Base-by-base conservation (phyloP, 2,329 filamentous ascomycete genomes). In the Phaeophleospora eucalypticola region DNA sequence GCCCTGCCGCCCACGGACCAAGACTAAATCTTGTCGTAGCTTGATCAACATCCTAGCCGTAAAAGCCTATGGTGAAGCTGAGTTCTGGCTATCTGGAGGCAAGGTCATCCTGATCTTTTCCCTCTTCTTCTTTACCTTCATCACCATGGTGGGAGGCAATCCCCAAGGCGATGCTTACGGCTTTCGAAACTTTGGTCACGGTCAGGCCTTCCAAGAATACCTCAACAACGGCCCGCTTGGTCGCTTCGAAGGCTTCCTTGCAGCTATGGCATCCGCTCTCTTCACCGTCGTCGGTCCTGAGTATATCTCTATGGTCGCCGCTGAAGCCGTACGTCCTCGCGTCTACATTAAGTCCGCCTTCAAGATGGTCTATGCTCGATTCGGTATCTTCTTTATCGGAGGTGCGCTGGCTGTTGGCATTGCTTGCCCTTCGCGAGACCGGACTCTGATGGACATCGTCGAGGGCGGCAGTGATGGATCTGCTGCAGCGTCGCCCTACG, bases 11-110 rank as follows among this genome's bases (percentile, higher is more conserved):
- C 18, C 41, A 52, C 56, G 53, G 59, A 46, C 43, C 43, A 52
- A 44, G 32, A 36, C 6, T 12, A 7, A 52, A 38, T 35, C 16
- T 9, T 20, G 19, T 3, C 37, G 8, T 39, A 62, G 52, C 34
- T 41, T 70, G 36, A 71, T 71, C 57, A 75, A 75, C 52, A 33
- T 72, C 15, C 59, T 73, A n/a, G 69, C 71, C 33, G 72, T 75
- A 36, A 62, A 67, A 24, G 68, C 65, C 1, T 75, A 71, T 44
- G 72, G 72, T 17, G 71, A 73, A 49, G 65, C 59, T 29, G 65
- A 68, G 43, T 67, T 66, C 47, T 83, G 77, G 77, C 70, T 82
- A 2, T 77, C 78, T 2, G 69, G 68, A 33, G 69, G 69, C 56
- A 74, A 75, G 52, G 69, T 75, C 45, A 45, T 74, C 29, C 52